A percentile compares a stretch with the other conserved stretches of the same genome.
Evolutionary conservation across 495 filamentous ascomycete species (phyloP).

Genomic region (Xylaria scruposa): DNA sequence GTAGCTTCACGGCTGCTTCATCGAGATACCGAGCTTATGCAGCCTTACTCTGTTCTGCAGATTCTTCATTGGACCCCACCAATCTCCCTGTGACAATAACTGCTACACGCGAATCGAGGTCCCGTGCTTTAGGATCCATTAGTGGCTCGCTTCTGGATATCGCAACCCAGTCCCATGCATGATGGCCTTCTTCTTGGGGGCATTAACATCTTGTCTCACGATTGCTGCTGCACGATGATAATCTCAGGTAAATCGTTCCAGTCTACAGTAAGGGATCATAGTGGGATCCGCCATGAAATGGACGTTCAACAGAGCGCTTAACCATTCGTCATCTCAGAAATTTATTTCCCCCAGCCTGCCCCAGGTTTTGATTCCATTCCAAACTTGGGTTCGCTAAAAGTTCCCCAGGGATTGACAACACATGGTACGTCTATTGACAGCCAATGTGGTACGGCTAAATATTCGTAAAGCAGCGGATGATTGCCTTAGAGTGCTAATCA

Average conservation of each 20-base stretch:
- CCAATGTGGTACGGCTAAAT: conserved; percentile 21
- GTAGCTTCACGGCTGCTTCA: conserved; percentile 24
- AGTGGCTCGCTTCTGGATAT: conserved; percentile 2
- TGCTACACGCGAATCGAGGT: neutral
- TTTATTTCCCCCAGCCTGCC: neutral
- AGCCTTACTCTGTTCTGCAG: conserved; percentile 20
- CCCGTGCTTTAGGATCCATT: conserved; percentile 15
- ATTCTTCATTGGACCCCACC: conserved; percentile 4
- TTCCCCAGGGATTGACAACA: neutral
- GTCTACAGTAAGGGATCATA: neutral
- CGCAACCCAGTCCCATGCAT: conserved; percentile 5
- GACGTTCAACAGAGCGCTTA: neutral
- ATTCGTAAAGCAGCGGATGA: conserved; percentile 1
- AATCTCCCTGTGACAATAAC: conserved; percentile 1
- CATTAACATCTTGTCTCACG: conserved; percentile 16
- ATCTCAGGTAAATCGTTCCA: neutral
- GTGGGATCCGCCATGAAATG: neutral
- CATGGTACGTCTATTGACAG: neutral
- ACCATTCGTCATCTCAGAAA: neutral
- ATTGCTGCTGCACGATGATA: neutral
- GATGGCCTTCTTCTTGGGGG: neutral
- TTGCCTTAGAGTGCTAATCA: neutral
- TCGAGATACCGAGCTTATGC: conserved; percentile 22
- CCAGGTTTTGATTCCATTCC: too few relatives aligned
- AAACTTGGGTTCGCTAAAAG: neutral